Conservation (phyloP, 129 eudicot species). For the Artemisia annua region DNA sequence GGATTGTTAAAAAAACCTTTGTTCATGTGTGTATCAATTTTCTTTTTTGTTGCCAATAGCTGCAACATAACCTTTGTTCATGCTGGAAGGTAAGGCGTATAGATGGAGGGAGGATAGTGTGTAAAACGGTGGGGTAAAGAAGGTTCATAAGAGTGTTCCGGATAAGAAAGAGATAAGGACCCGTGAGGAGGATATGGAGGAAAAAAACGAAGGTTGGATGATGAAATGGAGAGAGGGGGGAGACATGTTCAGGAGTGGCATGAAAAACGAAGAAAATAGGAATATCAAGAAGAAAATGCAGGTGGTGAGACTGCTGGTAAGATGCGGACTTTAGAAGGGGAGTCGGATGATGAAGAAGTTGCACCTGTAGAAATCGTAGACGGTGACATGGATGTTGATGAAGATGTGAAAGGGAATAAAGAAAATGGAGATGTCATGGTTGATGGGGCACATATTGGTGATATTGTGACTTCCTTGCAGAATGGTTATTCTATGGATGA, state of each 20-base stretch:
- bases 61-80: no score
- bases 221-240: slow-evolving; percentile 45
- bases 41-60: no score
- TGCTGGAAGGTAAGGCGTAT: no score
- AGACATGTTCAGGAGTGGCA: slow-evolving; percentile 79
- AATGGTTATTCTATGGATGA: not conserved
- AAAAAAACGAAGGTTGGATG: no score
- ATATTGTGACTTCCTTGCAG: not conserved
- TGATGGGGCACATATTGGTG: no score
- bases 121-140: no score
- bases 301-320: slow-evolving; percentile 64
- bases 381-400: slow-evolving; percentile 47
- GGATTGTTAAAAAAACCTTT: no score
- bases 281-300: slow-evolving; percentile 61
- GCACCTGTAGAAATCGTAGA: slow-evolving; percentile 43
- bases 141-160: no score
- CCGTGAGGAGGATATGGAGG: no score
- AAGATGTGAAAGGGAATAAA: not conserved
- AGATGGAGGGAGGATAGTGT: no score
- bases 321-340: slow-evolving; percentile 83
- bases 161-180: no score
- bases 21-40: no score
- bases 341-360: slow-evolving; percentile 90
- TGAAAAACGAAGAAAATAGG: slow-evolving; percentile 72
- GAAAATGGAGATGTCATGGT: not conserved